Conservation (phyloP, 2,329 filamentous ascomycete genomes). For the Aspergillus eucalypticola region DNA sequence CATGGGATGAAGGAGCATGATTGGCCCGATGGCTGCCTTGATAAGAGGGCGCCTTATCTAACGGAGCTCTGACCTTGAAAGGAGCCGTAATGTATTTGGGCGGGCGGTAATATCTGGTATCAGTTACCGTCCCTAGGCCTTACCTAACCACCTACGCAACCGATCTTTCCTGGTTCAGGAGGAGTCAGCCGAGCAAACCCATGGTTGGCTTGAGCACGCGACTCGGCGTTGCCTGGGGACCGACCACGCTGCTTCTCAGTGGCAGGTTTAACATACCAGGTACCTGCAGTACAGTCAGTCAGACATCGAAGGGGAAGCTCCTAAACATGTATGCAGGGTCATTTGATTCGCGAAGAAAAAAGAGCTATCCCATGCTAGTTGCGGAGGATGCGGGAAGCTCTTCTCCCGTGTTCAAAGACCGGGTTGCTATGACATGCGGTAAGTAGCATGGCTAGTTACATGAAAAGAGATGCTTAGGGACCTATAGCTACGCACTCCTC, state of each 20-base stretch:
- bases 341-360: not conserved
- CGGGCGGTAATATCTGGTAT: constrained; percentile 5
- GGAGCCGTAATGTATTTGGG: not conserved
- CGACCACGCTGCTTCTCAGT: constrained; percentile 1
- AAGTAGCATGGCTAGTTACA: not conserved
- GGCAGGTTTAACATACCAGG: constrained; percentile 1
- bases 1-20: not conserved
- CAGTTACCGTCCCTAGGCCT: not conserved
- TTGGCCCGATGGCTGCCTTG: not conserved
- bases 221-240: constrained; percentile 9
- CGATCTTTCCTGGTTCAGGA: constrained; percentile 5
- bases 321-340: constrained; percentile 7
- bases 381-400: not conserved
- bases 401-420: not conserved
- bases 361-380: not conserved
- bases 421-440: not conserved
- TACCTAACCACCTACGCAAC: not conserved
- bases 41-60: constrained; percentile 8
- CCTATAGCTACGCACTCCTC: not conserved
- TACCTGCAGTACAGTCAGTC: constrained; percentile 9
- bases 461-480: not conserved
- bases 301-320: not conserved
- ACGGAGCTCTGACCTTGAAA: constrained; percentile 1
- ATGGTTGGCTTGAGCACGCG: constrained; percentile 6
- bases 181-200: constrained; percentile 10